Evolutionary conservation across 2,329 filamentous ascomycete species (phyloP).

Genomic region (Colletotrichum shisoi): DNA sequence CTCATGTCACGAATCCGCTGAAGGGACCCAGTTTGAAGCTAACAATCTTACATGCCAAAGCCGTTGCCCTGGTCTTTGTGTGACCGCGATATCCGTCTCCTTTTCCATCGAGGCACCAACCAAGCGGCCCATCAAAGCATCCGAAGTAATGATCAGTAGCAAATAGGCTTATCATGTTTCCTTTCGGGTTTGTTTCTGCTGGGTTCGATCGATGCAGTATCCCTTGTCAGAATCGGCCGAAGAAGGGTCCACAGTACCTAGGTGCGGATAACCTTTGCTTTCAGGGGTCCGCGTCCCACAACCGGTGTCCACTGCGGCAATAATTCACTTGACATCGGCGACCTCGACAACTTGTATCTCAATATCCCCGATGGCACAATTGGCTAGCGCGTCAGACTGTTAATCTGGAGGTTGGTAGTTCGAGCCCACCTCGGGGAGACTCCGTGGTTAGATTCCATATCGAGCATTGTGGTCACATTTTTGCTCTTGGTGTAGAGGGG

Average conservation of each 20-base stretch:
- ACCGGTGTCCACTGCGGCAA: neutral
- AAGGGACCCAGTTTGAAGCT: too few relatives aligned
- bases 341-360: neutral
- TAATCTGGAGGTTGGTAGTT: slow-evolving; percentile 40
- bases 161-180: too few relatives aligned
- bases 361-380: slow-evolving; percentile 38
- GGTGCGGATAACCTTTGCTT: neutral
- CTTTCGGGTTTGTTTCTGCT: too few relatives aligned
- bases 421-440: slow-evolving; percentile 27
- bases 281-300: slow-evolving; percentile 25
- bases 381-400: slow-evolving; percentile 39
- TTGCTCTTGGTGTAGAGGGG: neutral
- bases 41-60: too few relatives aligned
- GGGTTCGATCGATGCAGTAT: too few relatives aligned
- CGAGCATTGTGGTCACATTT: neutral
- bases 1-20: too few relatives aligned
- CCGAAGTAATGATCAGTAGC: too few relatives aligned
- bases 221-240: neutral
- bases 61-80: too few relatives aligned
- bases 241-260: slow-evolving; percentile 2
- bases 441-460: neutral
- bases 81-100: too few relatives aligned
- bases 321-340: neutral
- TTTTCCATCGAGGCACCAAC: too few relatives aligned
- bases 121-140: too few relatives aligned